These are phyloP conservation scores for Amanita muscaria DNA, from an alignment of 768 basidiomycete species.

Conservation along the genomic window DNA sequence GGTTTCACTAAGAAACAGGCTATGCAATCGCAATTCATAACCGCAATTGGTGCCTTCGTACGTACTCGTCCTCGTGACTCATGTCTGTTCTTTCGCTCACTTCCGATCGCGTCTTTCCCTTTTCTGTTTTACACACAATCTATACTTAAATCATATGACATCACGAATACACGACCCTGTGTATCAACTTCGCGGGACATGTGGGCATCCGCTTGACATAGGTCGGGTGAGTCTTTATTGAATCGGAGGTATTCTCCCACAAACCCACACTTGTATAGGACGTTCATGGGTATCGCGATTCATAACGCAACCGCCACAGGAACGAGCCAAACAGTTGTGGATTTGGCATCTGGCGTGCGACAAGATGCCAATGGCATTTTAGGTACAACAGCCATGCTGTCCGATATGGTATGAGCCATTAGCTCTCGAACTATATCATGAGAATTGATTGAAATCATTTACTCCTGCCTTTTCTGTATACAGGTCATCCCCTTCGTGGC, in stretches of 20 bases:
- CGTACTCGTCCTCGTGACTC: slow-evolving; percentile 25
- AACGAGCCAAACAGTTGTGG: slow-evolving; percentile 29
- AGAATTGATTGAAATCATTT: no score
- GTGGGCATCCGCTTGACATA: no score
- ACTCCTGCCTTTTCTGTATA: no score
- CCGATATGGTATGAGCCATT: slow-evolving; percentile 63
- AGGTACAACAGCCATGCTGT: slow-evolving; percentile 71
- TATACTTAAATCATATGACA: slow-evolving; percentile 2
- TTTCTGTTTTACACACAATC: slow-evolving; percentile 8
- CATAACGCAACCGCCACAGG: slow-evolving; percentile 62
- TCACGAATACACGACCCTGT: slow-evolving; percentile 4
- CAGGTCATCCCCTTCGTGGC: slow-evolving; percentile 90
- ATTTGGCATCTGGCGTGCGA: slow-evolving; percentile 71
- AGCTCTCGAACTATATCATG: slow-evolving; percentile 15
- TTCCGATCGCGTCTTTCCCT: neutral
- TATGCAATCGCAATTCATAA: slow-evolving; percentile 89
- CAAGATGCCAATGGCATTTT: slow-evolving; percentile 70
- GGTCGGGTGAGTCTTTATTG: slow-evolving; percentile 30
- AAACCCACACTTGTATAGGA: slow-evolving; percentile 31
- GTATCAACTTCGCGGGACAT: no score
- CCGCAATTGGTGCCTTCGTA: slow-evolving; percentile 88
- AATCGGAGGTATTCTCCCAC: neutral
- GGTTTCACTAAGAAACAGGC: slow-evolving; percentile 89
- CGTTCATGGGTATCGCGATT: slow-evolving; percentile 82
- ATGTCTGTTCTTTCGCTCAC: neutral